A percentile compares a stretch with the other conserved stretches of the same genome.
Evolutionary conservation across 345 rosid species (phyloP).

Genomic region (Linum lewisii): DNA sequence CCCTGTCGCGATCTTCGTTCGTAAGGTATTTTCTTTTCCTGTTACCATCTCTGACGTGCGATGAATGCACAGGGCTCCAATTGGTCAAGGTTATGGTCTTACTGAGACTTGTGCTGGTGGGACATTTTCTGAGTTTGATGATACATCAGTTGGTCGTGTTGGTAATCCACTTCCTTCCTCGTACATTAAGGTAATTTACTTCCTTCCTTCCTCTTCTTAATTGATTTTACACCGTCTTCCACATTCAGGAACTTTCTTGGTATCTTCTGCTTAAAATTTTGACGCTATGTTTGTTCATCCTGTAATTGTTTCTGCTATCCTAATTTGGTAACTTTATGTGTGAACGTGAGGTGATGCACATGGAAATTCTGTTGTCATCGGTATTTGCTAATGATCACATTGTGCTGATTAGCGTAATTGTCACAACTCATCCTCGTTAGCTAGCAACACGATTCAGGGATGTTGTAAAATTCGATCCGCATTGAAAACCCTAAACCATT

Average conservation of each 20-base stretch:
- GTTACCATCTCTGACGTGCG: neutral
- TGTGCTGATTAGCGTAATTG: too few species aligned
- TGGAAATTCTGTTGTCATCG: too few species aligned
- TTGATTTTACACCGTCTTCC: constrained; percentile 1
- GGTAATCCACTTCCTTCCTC: constrained; percentile 97
- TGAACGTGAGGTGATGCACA: too few species aligned
- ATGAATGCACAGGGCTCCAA: constrained; percentile 66
- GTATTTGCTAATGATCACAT: too few species aligned
- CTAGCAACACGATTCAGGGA: too few species aligned
- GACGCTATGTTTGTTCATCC: neutral
- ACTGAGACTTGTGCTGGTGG: constrained; percentile 99
- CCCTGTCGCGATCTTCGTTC: neutral
- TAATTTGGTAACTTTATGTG: neutral
- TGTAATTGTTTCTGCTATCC: neutral
- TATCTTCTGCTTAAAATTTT: neutral
- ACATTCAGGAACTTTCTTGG: neutral
- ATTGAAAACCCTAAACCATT: too few species aligned
- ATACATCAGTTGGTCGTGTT: constrained; percentile 90
- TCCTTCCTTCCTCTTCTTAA: constrained; percentile 64
- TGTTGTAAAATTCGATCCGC: too few species aligned
- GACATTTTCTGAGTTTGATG: constrained; percentile 93
- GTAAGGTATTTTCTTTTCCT: too few species aligned
- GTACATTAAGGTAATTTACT: constrained; percentile 62
- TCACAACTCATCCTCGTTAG: too few species aligned
- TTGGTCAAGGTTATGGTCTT: constrained; percentile 98